A percentile compares a stretch with the other conserved stretches of the same genome.
Conservation (phyloP, 2,329 filamentous ascomycete genomes). For the Diaporthe ampelina region DNA sequence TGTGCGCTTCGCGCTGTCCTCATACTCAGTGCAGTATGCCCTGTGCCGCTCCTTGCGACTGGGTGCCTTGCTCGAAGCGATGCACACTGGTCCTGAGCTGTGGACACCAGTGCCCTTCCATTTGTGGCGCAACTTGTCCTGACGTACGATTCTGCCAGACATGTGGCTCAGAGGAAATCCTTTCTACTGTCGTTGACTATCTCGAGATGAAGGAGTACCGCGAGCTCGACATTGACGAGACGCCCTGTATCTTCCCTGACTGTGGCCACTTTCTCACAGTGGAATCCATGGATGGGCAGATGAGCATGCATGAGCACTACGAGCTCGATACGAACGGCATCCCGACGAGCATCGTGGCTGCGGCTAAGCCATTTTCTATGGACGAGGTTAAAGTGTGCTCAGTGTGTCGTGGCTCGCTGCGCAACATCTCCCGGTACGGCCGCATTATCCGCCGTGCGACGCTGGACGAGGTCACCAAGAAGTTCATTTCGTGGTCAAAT, state of each 20-base stretch:
- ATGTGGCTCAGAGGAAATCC: constrained; percentile 62
- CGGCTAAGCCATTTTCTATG: constrained; percentile 63
- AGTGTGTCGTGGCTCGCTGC: constrained; percentile 70
- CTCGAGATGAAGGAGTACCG: constrained; percentile 66
- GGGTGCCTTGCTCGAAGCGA: constrained; percentile 73
- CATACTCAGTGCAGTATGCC: constrained; percentile 61
- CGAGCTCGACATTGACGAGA: constrained; percentile 70
- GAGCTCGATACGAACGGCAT: constrained; percentile 52
- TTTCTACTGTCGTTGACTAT: constrained; percentile 67
- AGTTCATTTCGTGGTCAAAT: constrained; percentile 72
- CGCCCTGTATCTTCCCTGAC: constrained; percentile 72
- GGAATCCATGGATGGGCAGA: constrained; percentile 71
- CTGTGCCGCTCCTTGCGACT: constrained; percentile 77
- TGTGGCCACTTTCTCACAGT: constrained; percentile 76
- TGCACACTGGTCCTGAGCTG: constrained; percentile 69
- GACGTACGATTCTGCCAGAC: constrained; percentile 65
- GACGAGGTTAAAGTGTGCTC: constrained; percentile 68
- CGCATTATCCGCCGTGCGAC: constrained; percentile 71
- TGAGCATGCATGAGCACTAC: constrained; percentile 68
- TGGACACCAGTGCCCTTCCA: constrained; percentile 72
- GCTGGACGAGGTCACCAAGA: constrained; percentile 75
- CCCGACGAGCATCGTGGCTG: constrained; percentile 52
- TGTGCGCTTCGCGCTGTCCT: constrained; percentile 62
- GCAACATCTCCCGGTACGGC: constrained; percentile 72
- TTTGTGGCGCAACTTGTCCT: constrained; percentile 77